A percentile compares a stretch with the other conserved stretches of the same genome.
These are phyloP conservation scores for Hymenoscyphus fraxineus DNA, from an alignment of 2,329 filamentous ascomycete genomes.

Conservation along the genomic window DNA sequence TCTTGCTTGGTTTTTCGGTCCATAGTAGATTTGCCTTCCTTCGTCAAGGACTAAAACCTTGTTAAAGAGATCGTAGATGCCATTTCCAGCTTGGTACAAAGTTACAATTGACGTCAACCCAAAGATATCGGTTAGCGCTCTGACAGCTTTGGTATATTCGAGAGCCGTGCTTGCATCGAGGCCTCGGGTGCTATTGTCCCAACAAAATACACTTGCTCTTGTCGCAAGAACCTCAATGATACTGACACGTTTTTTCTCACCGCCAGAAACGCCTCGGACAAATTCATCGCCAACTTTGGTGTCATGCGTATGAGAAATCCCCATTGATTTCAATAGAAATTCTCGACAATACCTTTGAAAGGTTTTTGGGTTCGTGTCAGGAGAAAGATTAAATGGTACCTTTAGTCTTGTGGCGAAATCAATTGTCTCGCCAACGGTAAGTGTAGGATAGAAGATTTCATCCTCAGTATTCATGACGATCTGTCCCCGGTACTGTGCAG, in stretches of 20 bases:
- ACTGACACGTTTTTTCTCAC: constrained; percentile 57
- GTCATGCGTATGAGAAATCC: constrained; percentile 52
- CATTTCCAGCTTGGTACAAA: constrained; percentile 67
- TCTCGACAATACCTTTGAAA: constrained; percentile 38
- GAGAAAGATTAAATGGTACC: constrained; percentile 46
- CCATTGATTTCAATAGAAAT: constrained; percentile 36
- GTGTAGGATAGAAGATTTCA: constrained; percentile 47
- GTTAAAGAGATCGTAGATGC: constrained; percentile 66
- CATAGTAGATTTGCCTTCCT: constrained; percentile 64
- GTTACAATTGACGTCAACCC: constrained; percentile 60
- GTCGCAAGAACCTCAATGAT: constrained; percentile 48
- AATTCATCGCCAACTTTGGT: constrained; percentile 57
- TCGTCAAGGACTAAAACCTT: constrained; percentile 66
- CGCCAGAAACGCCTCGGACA: constrained; percentile 59
- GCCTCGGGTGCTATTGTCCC: constrained; percentile 65
- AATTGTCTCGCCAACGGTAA: constrained; percentile 50
- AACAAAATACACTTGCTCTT: constrained; percentile 50
- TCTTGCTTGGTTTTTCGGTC: constrained; percentile 52
- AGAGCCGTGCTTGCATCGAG: constrained; percentile 65
- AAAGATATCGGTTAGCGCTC: constrained; percentile 60
- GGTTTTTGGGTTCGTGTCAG: constrained; percentile 43
- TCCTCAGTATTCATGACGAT: constrained; percentile 55
- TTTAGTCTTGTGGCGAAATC: constrained; percentile 56
- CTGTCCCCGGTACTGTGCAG: constrained; percentile 49
- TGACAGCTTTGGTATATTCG: constrained; percentile 59